A percentile compares a stretch with the other conserved stretches of the same genome.
Evolutionary conservation across 306 rosid species (phyloP).

Genomic region (Bauhinia variegata): DNA sequence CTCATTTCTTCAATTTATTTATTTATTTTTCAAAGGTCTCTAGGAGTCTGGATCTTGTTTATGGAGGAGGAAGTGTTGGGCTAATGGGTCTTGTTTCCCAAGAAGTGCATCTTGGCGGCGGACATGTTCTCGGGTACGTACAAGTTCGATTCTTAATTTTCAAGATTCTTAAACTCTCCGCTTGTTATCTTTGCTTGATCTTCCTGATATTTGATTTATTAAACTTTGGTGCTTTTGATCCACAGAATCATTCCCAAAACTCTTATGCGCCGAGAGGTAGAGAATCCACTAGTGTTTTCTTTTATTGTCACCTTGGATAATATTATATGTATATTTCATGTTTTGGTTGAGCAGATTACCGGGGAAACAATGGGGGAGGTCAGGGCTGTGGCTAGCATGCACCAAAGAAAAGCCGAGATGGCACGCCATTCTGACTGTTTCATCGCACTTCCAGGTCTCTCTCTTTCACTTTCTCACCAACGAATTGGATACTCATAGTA

Average conservation of each 20-base stretch:
- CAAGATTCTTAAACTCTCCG: neutral
- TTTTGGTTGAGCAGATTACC: conserved; percentile 25
- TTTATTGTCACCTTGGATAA: no score
- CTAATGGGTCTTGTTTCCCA: conserved; percentile 41
- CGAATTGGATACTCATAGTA: neutral
- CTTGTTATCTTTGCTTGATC: no score
- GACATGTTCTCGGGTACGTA: conserved; percentile 45
- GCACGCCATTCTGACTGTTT: conserved; percentile 46
- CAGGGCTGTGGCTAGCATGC: conserved; percentile 45
- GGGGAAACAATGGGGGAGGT: conserved; percentile 46
- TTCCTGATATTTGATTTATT: neutral
- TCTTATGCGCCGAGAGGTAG: conserved; percentile 41
- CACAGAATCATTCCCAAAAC: conserved; percentile 41
- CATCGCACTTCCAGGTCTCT: conserved; percentile 47
- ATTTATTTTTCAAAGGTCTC: conserved; percentile 22
- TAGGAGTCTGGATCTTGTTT: conserved; percentile 40
- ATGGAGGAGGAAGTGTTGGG: conserved; percentile 40
- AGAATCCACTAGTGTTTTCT: neutral
- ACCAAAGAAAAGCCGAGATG: conserved; percentile 48
- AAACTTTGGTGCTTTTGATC: neutral
- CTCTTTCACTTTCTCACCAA: neutral
- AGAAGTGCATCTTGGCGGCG: conserved; percentile 43
- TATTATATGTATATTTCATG: neutral
- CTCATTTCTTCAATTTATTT: neutral
- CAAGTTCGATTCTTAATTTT: no score